phyloP scores from a whole-genome alignment of 148 eudicot species.

The Silene uniflora region DNA sequence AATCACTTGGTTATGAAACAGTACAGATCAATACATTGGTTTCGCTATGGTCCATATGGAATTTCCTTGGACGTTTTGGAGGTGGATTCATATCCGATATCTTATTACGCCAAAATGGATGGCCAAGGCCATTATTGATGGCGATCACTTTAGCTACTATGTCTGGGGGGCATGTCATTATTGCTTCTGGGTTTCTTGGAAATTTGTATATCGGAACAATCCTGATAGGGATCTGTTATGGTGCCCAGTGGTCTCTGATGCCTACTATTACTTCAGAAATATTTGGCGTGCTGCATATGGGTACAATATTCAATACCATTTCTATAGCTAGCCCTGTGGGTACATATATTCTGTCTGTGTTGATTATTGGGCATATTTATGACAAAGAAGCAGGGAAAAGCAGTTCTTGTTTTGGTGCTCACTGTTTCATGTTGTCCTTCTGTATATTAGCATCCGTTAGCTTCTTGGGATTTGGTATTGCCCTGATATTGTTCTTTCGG shows the following conservation, averaged over 20 bases:
- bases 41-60: constrained; percentile 92
- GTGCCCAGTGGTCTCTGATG: constrained; percentile 84
- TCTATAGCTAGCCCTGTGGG: constrained; percentile 79
- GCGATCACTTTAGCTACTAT: constrained; percentile 52
- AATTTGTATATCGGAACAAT: constrained; percentile 70
- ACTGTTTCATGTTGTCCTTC: constrained; percentile 77
- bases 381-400: constrained; percentile 56
- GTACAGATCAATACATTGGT: constrained; percentile 57
- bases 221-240: constrained; percentile 82
- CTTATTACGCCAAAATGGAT: constrained; percentile 50
- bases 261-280: constrained; percentile 82
- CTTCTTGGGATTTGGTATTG: constrained; percentile 51
- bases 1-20: constrained; percentile 58
- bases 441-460: constrained; percentile 55
- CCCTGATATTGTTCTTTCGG: constrained; percentile 52
- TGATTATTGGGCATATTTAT: constrained; percentile 67
- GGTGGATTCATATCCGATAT: constrained; percentile 81
- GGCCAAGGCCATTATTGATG: constrained; percentile 70
- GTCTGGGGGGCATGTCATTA: constrained; percentile 63
- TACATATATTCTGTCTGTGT: constrained; percentile 66
- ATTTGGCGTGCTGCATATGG: constrained; percentile 78
- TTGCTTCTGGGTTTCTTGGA: constrained; percentile 70
- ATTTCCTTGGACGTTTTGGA: constrained; percentile 85
- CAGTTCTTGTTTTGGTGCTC: constrained; percentile 56
- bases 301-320: constrained; percentile 85